phyloP scores from a whole-genome alignment of 169 alveolate genomes.

The Eimeria maxima region DNA sequence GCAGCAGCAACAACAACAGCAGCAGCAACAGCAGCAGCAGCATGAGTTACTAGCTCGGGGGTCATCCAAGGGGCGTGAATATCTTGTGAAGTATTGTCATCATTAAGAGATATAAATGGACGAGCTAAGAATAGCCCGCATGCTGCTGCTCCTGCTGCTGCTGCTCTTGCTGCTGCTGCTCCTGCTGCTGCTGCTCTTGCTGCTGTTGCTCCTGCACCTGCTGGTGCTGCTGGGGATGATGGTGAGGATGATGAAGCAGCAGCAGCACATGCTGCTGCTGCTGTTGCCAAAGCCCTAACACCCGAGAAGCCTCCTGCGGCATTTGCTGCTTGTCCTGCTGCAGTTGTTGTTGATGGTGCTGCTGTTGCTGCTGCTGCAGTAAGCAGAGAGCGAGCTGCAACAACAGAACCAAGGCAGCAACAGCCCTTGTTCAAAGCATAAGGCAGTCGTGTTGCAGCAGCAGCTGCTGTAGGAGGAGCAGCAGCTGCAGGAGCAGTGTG shows the following conservation, averaged over 20 bases:
- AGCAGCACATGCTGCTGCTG: conserved; percentile 18
- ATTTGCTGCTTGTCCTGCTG: conserved; percentile 10
- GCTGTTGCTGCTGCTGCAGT: conserved; percentile 55
- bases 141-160: conserved; percentile 20
- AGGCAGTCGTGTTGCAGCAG: neutral
- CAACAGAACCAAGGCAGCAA: neutral
- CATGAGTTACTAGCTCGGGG: conserved; percentile 12
- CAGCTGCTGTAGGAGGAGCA: neutral
- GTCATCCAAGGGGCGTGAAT: neutral
- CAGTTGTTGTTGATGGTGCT: conserved; percentile 30
- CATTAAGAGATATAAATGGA: conserved; percentile 28
- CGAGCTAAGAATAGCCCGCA: conserved; percentile 18
- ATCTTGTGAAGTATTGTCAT: neutral
- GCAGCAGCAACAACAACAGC: conserved; percentile 17
- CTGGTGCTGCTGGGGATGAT: conserved; percentile 27
- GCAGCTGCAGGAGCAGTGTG: conserved; percentile 2
- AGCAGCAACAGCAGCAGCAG: conserved; percentile 61
- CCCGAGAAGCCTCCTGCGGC: neutral
- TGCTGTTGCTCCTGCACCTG: conserved; percentile 21
- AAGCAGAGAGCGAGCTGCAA: neutral
- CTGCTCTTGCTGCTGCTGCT: conserved; percentile 36
- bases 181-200: conserved; percentile 13
- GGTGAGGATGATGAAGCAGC: neutral
- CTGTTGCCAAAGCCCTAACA: neutral
- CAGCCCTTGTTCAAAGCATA: neutral